Evolutionary conservation across 352 stramenopile species (phyloP).

Genomic region (Bremia lactucae): DNA sequence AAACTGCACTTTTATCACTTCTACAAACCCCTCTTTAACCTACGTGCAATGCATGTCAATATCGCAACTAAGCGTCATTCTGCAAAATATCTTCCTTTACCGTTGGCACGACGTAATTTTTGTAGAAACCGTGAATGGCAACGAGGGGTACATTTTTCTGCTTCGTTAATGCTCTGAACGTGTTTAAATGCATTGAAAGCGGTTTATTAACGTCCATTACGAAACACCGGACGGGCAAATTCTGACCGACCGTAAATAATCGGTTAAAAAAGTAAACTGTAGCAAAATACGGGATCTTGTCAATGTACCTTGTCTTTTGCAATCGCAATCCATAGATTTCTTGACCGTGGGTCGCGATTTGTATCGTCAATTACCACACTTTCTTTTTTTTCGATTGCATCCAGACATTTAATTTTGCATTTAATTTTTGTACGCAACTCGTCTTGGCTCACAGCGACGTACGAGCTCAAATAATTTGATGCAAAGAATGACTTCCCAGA

Average conservation of each 20-base stretch:
- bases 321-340: constrained; percentile 66
- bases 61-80: neutral
- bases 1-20: constrained; percentile 66
- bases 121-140: constrained; percentile 84
- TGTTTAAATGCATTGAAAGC: constrained; percentile 80
- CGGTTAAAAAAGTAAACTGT: too few species aligned
- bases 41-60: constrained; percentile 9
- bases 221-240: constrained; percentile 56
- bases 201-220: constrained; percentile 68
- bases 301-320: constrained; percentile 47
- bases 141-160: constrained; percentile 75
- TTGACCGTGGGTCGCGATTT: constrained; percentile 51
- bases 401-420: constrained; percentile 55
- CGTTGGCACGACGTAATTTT: constrained; percentile 50
- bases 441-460: constrained; percentile 78
- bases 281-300: neutral
- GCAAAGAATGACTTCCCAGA: constrained; percentile 66
- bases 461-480: constrained; percentile 31
- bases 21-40: constrained; percentile 60
- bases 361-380: constrained; percentile 84
- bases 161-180: constrained; percentile 61
- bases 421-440: constrained; percentile 67
- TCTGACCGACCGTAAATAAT: constrained; percentile 16
- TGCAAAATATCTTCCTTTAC: constrained; percentile 3
- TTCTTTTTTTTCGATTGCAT: constrained; percentile 41